Evolutionary conservation across 1,139 yeast species (phyloP).

Genomic region (Neolecta irregularis): DNA sequence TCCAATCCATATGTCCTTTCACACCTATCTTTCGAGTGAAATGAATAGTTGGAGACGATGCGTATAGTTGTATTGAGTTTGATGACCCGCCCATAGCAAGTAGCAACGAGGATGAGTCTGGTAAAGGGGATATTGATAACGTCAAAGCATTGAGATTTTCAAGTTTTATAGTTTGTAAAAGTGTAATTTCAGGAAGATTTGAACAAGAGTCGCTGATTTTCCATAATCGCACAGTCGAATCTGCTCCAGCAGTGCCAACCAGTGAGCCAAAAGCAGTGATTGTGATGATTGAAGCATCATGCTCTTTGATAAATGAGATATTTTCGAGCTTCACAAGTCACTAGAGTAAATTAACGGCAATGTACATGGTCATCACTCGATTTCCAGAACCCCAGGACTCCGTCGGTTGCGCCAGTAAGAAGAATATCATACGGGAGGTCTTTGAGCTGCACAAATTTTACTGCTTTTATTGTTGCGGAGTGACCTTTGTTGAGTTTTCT

Average conservation of each 20-base stretch:
- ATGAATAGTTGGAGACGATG: slow-evolving; percentile 27
- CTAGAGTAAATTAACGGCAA: slow-evolving; percentile 17
- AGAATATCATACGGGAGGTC: slow-evolving; percentile 31
- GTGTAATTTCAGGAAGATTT: slow-evolving; percentile 1
- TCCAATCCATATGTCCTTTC: slow-evolving; percentile 91
- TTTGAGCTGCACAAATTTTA: slow-evolving; percentile 22
- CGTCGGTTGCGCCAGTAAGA: slow-evolving; percentile 54
- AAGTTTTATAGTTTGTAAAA: slow-evolving; percentile 16
- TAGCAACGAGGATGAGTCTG: slow-evolving; percentile 23
- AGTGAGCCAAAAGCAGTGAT: slow-evolving; percentile 27
- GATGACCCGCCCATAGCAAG: slow-evolving; percentile 72
- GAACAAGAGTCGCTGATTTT: slow-evolving; percentile 7
- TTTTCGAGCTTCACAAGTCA: slow-evolving; percentile 6
- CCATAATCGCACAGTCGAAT: slow-evolving; percentile 47
- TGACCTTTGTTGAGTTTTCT: slow-evolving; percentile 20
- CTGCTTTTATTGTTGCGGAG: slow-evolving; percentile 21
- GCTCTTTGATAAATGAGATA: slow-evolving; percentile 26
- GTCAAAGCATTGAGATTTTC: slow-evolving; percentile 45
- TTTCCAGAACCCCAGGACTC: slow-evolving; percentile 46
- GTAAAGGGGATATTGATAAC: slow-evolving; percentile 37
- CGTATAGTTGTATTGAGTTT: slow-evolving; percentile 39
- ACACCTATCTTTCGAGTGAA: slow-evolving; percentile 34
- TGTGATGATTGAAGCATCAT: slow-evolving; percentile 37
- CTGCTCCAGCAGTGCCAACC: slow-evolving; percentile 51
- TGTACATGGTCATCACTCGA: slow-evolving; percentile 15